These are phyloP conservation scores for Aspergillus pseudoviridinutans DNA, from an alignment of 2,329 filamentous ascomycete genomes.

Conservation along the genomic window DNA sequence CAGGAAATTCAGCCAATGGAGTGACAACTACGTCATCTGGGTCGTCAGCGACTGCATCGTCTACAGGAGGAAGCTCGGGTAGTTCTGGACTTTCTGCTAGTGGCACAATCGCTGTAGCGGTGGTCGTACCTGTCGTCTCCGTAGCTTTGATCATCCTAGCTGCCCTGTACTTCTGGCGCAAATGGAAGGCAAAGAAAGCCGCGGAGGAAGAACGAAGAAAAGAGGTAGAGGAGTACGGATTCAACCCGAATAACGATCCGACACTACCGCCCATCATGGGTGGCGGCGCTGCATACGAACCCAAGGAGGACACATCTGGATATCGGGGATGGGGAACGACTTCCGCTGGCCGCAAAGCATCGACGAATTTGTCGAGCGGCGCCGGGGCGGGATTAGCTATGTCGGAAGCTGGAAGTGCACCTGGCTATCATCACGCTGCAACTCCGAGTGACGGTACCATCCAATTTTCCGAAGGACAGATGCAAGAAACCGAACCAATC, in stretches of 20 bases:
- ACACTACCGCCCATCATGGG: constrained; percentile 61
- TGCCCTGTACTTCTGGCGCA: constrained; percentile 81
- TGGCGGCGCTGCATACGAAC: constrained; percentile 47
- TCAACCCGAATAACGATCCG: constrained; percentile 95
- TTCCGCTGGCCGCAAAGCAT: constrained; percentile 74
- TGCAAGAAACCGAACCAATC: constrained; percentile 75
- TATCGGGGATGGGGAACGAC: constrained; percentile 94
- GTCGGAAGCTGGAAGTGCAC: constrained; percentile 65
- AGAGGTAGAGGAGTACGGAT: constrained; percentile 95
- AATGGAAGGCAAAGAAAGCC: constrained; percentile 77
- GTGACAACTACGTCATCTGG: constrained; percentile 24
- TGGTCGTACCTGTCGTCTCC: constrained; percentile 86
- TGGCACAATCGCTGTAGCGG: constrained; percentile 83
- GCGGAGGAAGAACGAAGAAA: constrained; percentile 86
- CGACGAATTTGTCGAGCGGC: constrained; percentile 82
- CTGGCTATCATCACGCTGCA: constrained; percentile 48
- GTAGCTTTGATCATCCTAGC: constrained; percentile 75
- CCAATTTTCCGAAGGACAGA: constrained; percentile 60
- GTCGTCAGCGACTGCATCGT: constrained; percentile 22
- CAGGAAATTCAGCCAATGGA: constrained; percentile 16
- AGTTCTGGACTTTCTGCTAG: constrained; percentile 41
- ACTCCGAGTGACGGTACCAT: constrained; percentile 63
- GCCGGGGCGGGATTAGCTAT: constrained; percentile 55
- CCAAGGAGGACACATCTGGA: constrained; percentile 69
- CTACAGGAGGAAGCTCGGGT: constrained; percentile 20